A percentile compares a stretch with the other conserved stretches of the same genome.
Conservation (phyloP, 2,329 filamentous ascomycete genomes). For the Cadophora gregata region DNA sequence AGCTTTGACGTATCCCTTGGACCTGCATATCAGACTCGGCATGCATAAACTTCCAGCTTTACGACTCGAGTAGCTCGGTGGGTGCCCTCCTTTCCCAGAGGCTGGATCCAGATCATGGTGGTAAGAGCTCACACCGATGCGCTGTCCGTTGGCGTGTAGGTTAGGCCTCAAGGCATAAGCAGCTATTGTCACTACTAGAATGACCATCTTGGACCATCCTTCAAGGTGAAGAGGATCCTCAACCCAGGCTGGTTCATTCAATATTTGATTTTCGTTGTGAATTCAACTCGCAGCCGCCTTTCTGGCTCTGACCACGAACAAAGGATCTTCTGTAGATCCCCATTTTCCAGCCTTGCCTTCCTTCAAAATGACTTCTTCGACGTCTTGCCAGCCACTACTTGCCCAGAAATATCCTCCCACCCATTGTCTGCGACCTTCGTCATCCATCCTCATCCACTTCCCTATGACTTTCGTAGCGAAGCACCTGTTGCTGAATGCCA, state of each 20-base stretch:
- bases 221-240: neutral
- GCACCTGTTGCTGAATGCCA: constrained; percentile 57
- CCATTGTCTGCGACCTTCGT: constrained; percentile 54
- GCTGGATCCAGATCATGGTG: neutral
- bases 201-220: neutral
- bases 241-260: neutral
- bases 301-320: constrained; percentile 51
- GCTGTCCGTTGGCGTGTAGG: neutral
- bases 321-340: constrained; percentile 45
- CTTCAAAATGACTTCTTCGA: constrained; percentile 59
- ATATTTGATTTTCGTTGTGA: neutral
- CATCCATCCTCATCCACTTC: constrained; percentile 53
- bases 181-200: neutral
- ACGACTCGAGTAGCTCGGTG: neutral
- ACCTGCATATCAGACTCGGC: neutral
- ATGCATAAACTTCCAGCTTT: neutral
- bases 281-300: constrained; percentile 17
- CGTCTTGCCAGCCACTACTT: constrained; percentile 54
- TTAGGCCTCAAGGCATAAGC: neutral
- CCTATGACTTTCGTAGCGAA: constrained; percentile 59
- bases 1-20: neutral
- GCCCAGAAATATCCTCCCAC: constrained; percentile 57
- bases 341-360: constrained; percentile 43
- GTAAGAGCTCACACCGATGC: neutral
- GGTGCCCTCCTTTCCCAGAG: neutral